These are phyloP conservation scores for Entonaema liquescens DNA, from an alignment of 495 filamentous ascomycete species.

Conservation along the genomic window DNA sequence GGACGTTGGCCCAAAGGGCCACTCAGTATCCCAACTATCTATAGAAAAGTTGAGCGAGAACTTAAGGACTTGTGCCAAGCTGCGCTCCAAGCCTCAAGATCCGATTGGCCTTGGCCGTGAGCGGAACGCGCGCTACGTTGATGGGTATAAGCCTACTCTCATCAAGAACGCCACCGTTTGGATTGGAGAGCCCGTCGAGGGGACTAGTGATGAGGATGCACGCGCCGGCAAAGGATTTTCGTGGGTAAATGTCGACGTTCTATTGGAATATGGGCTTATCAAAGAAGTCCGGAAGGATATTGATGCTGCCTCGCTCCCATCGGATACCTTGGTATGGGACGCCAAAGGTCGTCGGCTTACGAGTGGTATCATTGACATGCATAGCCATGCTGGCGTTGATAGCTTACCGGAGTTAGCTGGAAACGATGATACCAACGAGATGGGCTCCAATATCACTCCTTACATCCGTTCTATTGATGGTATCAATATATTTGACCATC, in stretches of 20 bases:
- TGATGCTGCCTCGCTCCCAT: conserved; percentile 41
- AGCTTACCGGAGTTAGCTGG: conserved; percentile 53
- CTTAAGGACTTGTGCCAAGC: conserved; percentile 49
- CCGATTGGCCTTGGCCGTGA: conserved; percentile 56
- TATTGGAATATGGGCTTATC: conserved; percentile 60
- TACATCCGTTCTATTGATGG: conserved; percentile 68
- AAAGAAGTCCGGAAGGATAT: conserved; percentile 51
- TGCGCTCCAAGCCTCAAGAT: conserved; percentile 53
- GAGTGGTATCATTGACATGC: conserved; percentile 72
- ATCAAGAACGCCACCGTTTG: conserved; percentile 63
- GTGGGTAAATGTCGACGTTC: conserved; percentile 57
- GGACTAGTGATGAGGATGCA: conserved; percentile 52
- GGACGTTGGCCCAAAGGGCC: conserved; percentile 27
- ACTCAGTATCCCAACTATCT: conserved; percentile 46
- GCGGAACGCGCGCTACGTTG: conserved; percentile 58
- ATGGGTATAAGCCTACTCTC: conserved; percentile 57
- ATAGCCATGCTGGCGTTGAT: conserved; percentile 64
- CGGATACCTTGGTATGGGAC: conserved; percentile 55
- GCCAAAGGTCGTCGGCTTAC: conserved; percentile 68
- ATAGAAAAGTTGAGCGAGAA: conserved; percentile 52
- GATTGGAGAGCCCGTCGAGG: conserved; percentile 58
- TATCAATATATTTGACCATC: conserved; percentile 58
- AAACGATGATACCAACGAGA: conserved; percentile 62
- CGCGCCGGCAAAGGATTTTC: conserved; percentile 55
- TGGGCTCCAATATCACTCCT: conserved; percentile 61